Evolutionary conservation across 2,329 filamentous ascomycete genomes (phyloP).

Genomic region (Monosporascus cannonballus): DNA sequence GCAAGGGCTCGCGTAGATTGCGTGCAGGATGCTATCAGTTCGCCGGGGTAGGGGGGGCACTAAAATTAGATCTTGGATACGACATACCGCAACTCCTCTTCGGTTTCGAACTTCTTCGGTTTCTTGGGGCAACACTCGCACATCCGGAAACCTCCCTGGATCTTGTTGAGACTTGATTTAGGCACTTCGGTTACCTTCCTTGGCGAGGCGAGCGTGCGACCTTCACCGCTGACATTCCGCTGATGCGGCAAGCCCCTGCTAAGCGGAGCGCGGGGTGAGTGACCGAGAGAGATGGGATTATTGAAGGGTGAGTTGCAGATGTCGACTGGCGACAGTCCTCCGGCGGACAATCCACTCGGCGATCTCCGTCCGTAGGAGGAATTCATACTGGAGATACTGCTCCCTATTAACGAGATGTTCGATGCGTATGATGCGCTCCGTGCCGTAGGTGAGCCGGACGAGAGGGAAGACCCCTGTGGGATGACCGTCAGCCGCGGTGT

Average conservation of each 20-base stretch:
- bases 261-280: constrained; percentile 43
- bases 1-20: not conserved
- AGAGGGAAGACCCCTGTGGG: constrained; percentile 36
- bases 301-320: constrained; percentile 44
- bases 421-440: constrained; percentile 44
- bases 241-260: constrained; percentile 36
- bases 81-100: constrained; percentile 75
- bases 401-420: constrained; percentile 36
- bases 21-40: not conserved
- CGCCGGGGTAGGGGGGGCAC: not conserved
- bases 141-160: constrained; percentile 51
- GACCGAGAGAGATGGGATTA: constrained; percentile 40
- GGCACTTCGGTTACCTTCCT: constrained; percentile 46
- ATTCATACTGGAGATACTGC: constrained; percentile 35
- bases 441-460: constrained; percentile 37
- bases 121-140: constrained; percentile 98
- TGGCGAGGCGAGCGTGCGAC: constrained; percentile 38
- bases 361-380: constrained; percentile 43
- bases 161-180: constrained; percentile 40
- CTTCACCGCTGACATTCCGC: constrained; percentile 38
- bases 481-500: constrained; percentile 42
- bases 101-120: constrained; percentile 86
- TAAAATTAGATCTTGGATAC: not conserved
- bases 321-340: constrained; percentile 29
- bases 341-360: constrained; percentile 44